phyloP scores from a whole-genome alignment of 148 eudicot genomes.

The Vaccinium myrtillus region DNA sequence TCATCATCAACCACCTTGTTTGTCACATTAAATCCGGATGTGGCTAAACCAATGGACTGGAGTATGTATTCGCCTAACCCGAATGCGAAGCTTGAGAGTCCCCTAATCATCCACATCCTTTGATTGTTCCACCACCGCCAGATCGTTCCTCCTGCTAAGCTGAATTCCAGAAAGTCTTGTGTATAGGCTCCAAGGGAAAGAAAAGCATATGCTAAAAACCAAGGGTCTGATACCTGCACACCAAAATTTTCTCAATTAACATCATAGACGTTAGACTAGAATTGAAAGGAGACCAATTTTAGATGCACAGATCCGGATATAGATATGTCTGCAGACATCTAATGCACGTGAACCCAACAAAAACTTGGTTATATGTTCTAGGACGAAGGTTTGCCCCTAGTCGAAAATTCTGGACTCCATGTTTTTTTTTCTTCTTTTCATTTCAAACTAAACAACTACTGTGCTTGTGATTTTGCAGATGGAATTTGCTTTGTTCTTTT shows the following conservation, averaged over 20 bases:
- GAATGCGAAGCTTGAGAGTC: conserved; percentile 37
- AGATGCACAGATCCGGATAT: no score
- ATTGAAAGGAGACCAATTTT: not conserved
- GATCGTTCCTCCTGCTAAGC: conserved; percentile 35
- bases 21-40: conserved; percentile 46
- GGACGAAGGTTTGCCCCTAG: no score
- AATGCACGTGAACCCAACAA: no score
- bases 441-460: no score
- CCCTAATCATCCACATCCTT: conserved; percentile 60
- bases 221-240: conserved; percentile 37
- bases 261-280: no score
- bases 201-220: conserved; percentile 44
- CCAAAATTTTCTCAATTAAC: not conserved
- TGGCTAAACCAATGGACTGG: conserved; percentile 34
- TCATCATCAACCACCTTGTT: conserved; percentile 48
- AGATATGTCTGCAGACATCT: no score
- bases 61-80: conserved; percentile 35
- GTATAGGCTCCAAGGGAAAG: conserved; percentile 41
- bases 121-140: conserved; percentile 62
- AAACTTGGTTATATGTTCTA: no score
- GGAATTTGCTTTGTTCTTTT: no score
- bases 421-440: no score
- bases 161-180: conserved; percentile 45
- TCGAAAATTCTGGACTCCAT: no score
- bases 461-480: no score